These are phyloP conservation scores for Oryza longistaminata DNA, from an alignment of 176 grass and related monocot species.

Conservation along the genomic window DNA sequence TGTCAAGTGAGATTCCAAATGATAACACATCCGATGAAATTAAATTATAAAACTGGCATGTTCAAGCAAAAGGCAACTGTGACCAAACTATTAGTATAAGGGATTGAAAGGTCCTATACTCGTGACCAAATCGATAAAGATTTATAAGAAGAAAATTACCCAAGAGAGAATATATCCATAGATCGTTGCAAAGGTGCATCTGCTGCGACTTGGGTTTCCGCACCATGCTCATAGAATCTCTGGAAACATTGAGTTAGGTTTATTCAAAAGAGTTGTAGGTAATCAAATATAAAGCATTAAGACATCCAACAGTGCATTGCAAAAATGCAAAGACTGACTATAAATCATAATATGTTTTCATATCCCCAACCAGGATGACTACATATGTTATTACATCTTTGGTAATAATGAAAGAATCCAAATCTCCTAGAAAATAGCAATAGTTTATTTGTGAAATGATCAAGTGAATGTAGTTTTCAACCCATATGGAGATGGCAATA, in stretches of 20 bases:
- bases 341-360: neutral
- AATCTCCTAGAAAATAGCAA: neutral
- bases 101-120: slow-evolving; percentile 9
- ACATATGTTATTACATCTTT: slow-evolving; percentile 19
- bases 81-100: slow-evolving; percentile 18
- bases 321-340: neutral
- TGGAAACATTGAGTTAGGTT: slow-evolving; percentile 37
- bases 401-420: neutral
- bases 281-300: slow-evolving; percentile 24
- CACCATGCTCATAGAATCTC: slow-evolving; percentile 94
- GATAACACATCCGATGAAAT: slow-evolving; percentile 12
- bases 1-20: slow-evolving; percentile 20
- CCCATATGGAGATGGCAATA: neutral
- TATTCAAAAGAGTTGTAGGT: slow-evolving; percentile 8
- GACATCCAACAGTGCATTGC: neutral
- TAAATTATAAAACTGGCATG: slow-evolving; percentile 8
- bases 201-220: slow-evolving; percentile 59
- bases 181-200: slow-evolving; percentile 87
- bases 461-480: neutral
- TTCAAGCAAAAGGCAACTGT: neutral
- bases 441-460: neutral
- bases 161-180: slow-evolving; percentile 98
- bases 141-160: slow-evolving; percentile 58
- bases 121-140: neutral
- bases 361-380: neutral